Conservation (phyloP, 2,329 filamentous ascomycete genomes). For the Stachybotrys chlorohalonatus region DNA sequence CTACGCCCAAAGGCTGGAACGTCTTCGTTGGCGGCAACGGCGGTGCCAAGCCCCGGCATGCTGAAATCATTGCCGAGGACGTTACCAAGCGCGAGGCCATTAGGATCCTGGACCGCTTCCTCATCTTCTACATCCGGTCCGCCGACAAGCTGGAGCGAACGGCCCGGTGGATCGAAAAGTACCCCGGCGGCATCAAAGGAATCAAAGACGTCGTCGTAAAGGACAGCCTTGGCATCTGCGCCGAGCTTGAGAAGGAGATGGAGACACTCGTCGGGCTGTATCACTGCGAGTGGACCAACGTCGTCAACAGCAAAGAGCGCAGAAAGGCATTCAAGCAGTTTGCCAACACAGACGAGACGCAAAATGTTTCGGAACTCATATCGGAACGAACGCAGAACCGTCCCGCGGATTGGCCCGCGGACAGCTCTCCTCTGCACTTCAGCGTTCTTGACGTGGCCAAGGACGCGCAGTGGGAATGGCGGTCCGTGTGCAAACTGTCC, state of each 20-base stretch:
- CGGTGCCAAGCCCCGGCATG: constrained; percentile 74
- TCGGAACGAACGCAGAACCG: constrained; percentile 63
- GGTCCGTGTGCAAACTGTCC: constrained; percentile 63
- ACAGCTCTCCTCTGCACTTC: constrained; percentile 63
- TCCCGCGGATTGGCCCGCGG: constrained; percentile 70
- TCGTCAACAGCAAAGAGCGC: constrained; percentile 59
- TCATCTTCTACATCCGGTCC: constrained; percentile 90
- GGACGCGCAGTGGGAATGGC: constrained; percentile 61
- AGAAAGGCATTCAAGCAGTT: constrained; percentile 72
- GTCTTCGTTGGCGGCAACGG: constrained; percentile 87
- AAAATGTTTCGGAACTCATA: constrained; percentile 61
- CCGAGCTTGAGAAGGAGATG: constrained; percentile 82
- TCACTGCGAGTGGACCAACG: constrained; percentile 90
- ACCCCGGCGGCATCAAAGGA: constrained; percentile 78
- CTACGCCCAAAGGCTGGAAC: constrained; percentile 89
- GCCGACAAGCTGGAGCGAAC: constrained; percentile 86
- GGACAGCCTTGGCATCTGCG: constrained; percentile 78
- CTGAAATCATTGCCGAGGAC: constrained; percentile 77
- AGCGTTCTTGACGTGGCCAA: constrained; percentile 42
- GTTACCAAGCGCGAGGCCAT: constrained; percentile 76
- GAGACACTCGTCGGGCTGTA: constrained; percentile 71
- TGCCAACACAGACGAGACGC: constrained; percentile 66
- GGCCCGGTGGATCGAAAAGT: constrained; percentile 75
- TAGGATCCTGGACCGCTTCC: constrained; percentile 76
- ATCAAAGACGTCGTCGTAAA: constrained; percentile 74